These are phyloP conservation scores for Bothriochloa decipiens DNA, from an alignment of 176 grass and related monocot genomes.

Conservation along the genomic window DNA sequence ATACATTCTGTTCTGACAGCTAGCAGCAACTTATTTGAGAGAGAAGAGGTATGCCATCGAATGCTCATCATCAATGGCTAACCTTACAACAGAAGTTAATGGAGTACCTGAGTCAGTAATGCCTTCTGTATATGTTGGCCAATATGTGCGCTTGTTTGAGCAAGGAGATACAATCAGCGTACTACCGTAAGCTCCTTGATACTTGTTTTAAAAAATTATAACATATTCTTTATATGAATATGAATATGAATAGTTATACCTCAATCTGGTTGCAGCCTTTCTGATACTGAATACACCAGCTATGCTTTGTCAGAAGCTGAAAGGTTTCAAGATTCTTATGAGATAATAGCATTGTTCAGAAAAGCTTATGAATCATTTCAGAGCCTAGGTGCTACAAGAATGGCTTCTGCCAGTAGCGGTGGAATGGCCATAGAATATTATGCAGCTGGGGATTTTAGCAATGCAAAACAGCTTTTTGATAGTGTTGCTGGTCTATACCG, in stretches of 20 bases:
- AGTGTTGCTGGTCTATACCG: slow-evolving; percentile 70
- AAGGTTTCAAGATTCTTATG: slow-evolving; percentile 96
- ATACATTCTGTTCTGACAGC: slow-evolving; percentile 59
- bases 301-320: slow-evolving; percentile 91
- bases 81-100: slow-evolving; percentile 52
- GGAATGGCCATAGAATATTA: slow-evolving; percentile 97
- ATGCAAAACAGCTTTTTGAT: slow-evolving; percentile 89
- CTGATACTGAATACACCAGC: slow-evolving; percentile 85
- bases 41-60: slow-evolving; percentile 92
- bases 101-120: slow-evolving; percentile 84
- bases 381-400: slow-evolving; percentile 63
- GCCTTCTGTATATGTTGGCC: slow-evolving; percentile 83
- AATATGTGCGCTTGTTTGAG: slow-evolving; percentile 91
- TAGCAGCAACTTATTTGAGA: slow-evolving; percentile 92
- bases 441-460: slow-evolving; percentile 66
- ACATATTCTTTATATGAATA: slow-evolving; percentile 9
- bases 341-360: slow-evolving; percentile 96
- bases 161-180: slow-evolving; percentile 82
- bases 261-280: slow-evolving; percentile 74
- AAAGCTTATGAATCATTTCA: slow-evolving; percentile 97
- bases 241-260: slow-evolving; percentile 40
- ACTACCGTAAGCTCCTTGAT: slow-evolving; percentile 72
- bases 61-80: slow-evolving; percentile 45
- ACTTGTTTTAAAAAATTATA: slow-evolving; percentile 16
- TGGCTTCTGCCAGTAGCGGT: slow-evolving; percentile 71